Evolutionary conservation across 805 yeast genomes (phyloP).

Genomic region (Pichia cabralensis): DNA sequence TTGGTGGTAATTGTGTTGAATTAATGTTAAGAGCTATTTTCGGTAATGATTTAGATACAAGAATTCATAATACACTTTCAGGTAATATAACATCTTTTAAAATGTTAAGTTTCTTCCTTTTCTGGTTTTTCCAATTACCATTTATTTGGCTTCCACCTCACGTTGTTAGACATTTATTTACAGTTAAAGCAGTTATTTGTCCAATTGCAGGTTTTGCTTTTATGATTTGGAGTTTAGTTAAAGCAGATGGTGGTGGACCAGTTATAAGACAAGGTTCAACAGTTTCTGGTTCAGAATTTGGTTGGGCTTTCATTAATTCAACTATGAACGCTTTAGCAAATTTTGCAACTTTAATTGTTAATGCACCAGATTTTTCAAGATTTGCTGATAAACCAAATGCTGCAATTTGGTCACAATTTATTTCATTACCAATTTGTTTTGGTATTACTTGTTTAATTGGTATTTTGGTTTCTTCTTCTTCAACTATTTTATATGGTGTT

Average conservation of each 20-base stretch:
- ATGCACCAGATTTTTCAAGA: constrained; percentile 85
- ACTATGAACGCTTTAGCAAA: constrained; percentile 76
- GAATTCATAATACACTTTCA: constrained; percentile 56
- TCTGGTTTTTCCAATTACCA: constrained; percentile 74
- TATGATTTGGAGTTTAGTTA: constrained; percentile 72
- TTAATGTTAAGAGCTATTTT: constrained; percentile 71
- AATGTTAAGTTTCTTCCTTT: constrained; percentile 68
- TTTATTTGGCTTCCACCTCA: constrained; percentile 78
- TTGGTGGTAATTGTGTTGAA: constrained; percentile 76
- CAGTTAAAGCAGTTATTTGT: constrained; percentile 66
- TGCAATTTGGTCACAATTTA: constrained; percentile 45
- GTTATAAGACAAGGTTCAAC: constrained; percentile 47
- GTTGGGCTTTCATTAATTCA: constrained; percentile 76
- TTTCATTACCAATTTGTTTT: constrained; percentile 69
- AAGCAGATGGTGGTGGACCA: constrained; percentile 73
- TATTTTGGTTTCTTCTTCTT: constrained; percentile 73
- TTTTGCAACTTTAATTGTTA: constrained; percentile 80
- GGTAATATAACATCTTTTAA: constrained; percentile 52
- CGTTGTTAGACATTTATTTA: constrained; percentile 70
- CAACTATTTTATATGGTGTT: constrained; percentile 53
- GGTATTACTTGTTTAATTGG: constrained; percentile 79
- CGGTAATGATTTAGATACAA: constrained; percentile 50
- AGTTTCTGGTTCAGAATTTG: constrained; percentile 51
- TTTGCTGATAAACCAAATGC: constrained; percentile 52
- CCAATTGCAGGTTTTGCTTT: constrained; percentile 82